Conservation (phyloP, 345 rosid species). For the Cardamine occulta region DNA sequence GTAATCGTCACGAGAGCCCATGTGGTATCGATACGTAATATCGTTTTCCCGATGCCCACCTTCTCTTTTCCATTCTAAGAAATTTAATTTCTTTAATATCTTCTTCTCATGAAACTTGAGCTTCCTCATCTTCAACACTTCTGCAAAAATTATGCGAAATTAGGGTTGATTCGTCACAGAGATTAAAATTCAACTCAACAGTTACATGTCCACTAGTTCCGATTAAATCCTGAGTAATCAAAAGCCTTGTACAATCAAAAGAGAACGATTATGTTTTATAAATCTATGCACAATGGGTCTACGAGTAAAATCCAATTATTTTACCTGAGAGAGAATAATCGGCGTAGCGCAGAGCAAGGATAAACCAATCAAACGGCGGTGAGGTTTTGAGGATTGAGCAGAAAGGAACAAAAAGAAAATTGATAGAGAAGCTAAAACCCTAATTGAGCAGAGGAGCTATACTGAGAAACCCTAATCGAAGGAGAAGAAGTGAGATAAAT, state of each 20-base stretch:
- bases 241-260: not conserved
- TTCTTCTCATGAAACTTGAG: constrained; percentile 72
- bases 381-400: not conserved
- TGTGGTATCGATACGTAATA: constrained; percentile 69
- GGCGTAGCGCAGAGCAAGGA: not conserved
- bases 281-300: not conserved
- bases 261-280: not conserved
- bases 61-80: constrained; percentile 89
- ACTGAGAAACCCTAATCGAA: constrained; percentile 25
- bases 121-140: constrained; percentile 58
- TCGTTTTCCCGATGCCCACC: constrained; percentile 68
- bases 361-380: not conserved
- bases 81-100: constrained; percentile 68
- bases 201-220: not conserved
- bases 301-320: not conserved
- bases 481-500: not conserved
- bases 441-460: not conserved
- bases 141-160: constrained; percentile 4
- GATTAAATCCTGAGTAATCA: not conserved
- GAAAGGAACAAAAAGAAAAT: not conserved
- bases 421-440: constrained; percentile 8
- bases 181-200: not conserved
- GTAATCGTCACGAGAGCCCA: constrained; percentile 86
- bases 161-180: not conserved
- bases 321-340: constrained; percentile 13